Conservation (phyloP, 371 early-diverging fungal genomes). For the Mycotypha africana region DNA sequence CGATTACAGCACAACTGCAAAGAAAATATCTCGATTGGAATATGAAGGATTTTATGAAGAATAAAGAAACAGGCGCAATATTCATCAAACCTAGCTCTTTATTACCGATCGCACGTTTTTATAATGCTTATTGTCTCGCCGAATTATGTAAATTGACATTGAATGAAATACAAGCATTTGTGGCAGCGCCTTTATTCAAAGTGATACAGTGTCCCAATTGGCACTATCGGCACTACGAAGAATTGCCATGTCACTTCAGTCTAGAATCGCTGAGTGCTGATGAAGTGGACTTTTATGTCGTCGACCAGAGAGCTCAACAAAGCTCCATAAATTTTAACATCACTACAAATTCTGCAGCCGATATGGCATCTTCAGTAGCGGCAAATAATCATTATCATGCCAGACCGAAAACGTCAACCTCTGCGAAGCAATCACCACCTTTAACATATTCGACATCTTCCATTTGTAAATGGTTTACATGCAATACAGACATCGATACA, state of each 20-base stretch:
- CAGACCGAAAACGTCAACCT: no score
- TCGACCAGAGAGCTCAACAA: no score
- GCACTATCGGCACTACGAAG: not conserved
- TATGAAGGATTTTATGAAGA: not conserved
- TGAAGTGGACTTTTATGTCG: not conserved
- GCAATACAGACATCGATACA: not conserved
- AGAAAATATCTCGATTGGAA: no score
- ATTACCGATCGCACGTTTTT: conserved; percentile 16
- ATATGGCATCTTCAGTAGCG: no score
- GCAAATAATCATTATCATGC: no score
- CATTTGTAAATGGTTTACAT: not conserved
- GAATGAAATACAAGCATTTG: conserved; percentile 18
- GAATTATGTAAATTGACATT: conserved; percentile 23
- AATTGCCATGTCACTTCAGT: no score
- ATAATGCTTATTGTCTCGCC: conserved; percentile 18
- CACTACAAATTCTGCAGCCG: no score
- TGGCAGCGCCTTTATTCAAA: conserved; percentile 18
- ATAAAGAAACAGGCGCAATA: not conserved
- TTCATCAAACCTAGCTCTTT: not conserved
- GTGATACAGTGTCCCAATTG: not conserved
- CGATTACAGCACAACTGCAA: no score
- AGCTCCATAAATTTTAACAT: no score
- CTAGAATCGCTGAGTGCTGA: not conserved
- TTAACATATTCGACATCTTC: not conserved
- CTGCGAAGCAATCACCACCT: no score